These are phyloP conservation scores for Suhomyces bribrorum DNA, from an alignment of 1,139 yeast species.

Conservation along the genomic window DNA sequence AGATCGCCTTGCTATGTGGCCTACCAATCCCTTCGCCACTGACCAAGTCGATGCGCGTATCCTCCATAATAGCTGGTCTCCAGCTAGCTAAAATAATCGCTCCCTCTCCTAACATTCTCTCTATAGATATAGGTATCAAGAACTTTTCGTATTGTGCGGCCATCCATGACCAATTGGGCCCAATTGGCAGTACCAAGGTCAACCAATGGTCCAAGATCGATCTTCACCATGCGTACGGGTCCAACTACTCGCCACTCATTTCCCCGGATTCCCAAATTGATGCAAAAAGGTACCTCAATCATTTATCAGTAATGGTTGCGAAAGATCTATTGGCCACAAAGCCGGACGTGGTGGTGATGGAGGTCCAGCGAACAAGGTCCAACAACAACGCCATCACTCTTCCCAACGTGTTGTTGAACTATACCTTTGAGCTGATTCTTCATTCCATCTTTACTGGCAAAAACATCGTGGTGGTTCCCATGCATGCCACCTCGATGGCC, in stretches of 20 bases:
- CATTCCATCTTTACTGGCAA: conserved; percentile 24
- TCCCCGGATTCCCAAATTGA: conserved; percentile 23
- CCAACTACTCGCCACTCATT: conserved; percentile 14
- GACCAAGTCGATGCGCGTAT: conserved; percentile 31
- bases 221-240: conserved; percentile 24
- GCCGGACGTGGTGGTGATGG: conserved; percentile 33
- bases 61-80: conserved; percentile 24
- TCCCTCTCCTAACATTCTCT: conserved; percentile 21
- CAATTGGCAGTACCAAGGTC: too few species aligned
- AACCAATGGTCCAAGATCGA: conserved; percentile 38
- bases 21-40: conserved; percentile 26
- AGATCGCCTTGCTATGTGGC: conserved; percentile 39
- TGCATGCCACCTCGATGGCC: conserved; percentile 39
- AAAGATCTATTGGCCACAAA: conserved; percentile 17
- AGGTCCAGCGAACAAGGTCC: conserved; percentile 44
- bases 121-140: conserved; percentile 45
- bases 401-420: conserved; percentile 41
- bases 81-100: conserved; percentile 15
- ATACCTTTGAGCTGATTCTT: conserved; percentile 37
- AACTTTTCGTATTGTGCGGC: conserved; percentile 42
- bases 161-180: conserved; percentile 13
- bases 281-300: conserved; percentile 28
- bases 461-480: conserved; percentile 27
- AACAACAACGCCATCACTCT: conserved; percentile 34
- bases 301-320: conserved; percentile 24